Evolutionary conservation across 106 monocot genomes (phyloP).

Genomic region (Dioscorea zingiberensis): DNA sequence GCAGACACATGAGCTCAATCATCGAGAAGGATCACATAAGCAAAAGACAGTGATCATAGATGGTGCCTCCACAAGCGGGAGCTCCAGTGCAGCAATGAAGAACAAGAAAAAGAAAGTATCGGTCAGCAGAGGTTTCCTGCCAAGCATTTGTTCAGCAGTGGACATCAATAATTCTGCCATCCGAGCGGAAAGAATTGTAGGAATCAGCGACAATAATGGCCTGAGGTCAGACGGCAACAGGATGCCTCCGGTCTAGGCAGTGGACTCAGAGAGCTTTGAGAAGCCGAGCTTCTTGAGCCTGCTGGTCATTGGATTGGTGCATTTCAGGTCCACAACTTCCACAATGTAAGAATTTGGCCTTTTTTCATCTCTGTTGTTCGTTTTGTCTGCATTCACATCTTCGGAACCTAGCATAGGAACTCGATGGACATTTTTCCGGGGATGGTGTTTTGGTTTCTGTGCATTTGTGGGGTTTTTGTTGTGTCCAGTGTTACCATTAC

Average conservation of each 20-base stretch:
- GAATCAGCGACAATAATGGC: slow-evolving; percentile 1
- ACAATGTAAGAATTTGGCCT: slow-evolving; percentile 43
- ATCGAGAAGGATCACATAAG: not conserved
- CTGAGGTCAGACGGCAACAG: slow-evolving; percentile 5
- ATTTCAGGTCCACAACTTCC: slow-evolving; percentile 64
- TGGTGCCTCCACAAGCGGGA: not conserved
- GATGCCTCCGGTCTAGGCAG: slow-evolving; percentile 7
- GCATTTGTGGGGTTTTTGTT: slow-evolving; percentile 3
- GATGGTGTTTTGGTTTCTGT: slow-evolving; percentile 20
- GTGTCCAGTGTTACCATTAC: not conserved
- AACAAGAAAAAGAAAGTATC: slow-evolving; percentile 11
- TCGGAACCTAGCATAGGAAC: slow-evolving; percentile 30
- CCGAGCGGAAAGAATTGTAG: not conserved
- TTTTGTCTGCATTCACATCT: slow-evolving; percentile 5
- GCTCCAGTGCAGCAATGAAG: not conserved
- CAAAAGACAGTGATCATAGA: not conserved
- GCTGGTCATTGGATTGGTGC: slow-evolving; percentile 76
- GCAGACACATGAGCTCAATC: slow-evolving; percentile 11
- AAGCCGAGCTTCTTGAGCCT: slow-evolving; percentile 74
- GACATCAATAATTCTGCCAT: slow-evolving; percentile 14
- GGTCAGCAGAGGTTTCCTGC: slow-evolving; percentile 5
- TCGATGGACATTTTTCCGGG: slow-evolving; percentile 9
- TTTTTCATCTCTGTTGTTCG: slow-evolving; percentile 14
- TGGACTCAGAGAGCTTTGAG: slow-evolving; percentile 68
- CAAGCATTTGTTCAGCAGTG: slow-evolving; percentile 22